Conservation (phyloP, 2,329 filamentous ascomycete species). For the Botryotinia calthae region DNA sequence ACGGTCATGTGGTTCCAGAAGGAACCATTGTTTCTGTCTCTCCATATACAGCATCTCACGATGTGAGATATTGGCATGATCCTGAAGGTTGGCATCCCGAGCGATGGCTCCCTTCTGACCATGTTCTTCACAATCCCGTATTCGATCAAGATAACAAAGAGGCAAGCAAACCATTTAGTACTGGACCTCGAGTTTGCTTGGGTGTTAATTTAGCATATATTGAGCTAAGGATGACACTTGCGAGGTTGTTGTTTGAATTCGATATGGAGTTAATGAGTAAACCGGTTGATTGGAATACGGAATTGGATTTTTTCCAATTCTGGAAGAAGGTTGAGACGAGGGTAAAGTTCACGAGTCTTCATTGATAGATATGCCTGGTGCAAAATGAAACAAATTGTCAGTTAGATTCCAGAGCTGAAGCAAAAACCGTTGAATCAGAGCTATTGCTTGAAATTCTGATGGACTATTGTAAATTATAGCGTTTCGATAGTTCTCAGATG, state of each 20-base stretch:
- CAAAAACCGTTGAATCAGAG: too few species aligned
- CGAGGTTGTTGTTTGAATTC: slow-evolving; percentile 1
- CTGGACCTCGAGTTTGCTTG: neutral
- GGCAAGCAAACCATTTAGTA: neutral
- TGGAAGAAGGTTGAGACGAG: slow-evolving; percentile 6
- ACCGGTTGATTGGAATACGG: slow-evolving; percentile 3
- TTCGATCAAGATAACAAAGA: neutral
- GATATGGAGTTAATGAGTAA: neutral
- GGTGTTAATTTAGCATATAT: slow-evolving; percentile 13
- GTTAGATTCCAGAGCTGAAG: too few species aligned
- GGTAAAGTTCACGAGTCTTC: slow-evolving; percentile 13
- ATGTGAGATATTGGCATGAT: slow-evolving; percentile 5
- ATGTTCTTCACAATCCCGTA: neutral
- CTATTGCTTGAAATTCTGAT: too few species aligned
- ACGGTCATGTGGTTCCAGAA: neutral
- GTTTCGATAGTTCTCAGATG: too few species aligned
- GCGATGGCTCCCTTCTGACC: neutral
- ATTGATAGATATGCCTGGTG: neutral
- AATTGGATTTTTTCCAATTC: slow-evolving; percentile 2
- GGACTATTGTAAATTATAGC: too few species aligned
- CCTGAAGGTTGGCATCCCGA: slow-evolving; percentile 11
- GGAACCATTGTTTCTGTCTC: slow-evolving; percentile 9
- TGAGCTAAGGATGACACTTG: slow-evolving; percentile 2
- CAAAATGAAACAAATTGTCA: too few species aligned
- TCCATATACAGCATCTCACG: neutral